Evolutionary conservation across 1,139 yeast genomes (phyloP).

Genomic region (Debaryomycetaceae sp.): DNA sequence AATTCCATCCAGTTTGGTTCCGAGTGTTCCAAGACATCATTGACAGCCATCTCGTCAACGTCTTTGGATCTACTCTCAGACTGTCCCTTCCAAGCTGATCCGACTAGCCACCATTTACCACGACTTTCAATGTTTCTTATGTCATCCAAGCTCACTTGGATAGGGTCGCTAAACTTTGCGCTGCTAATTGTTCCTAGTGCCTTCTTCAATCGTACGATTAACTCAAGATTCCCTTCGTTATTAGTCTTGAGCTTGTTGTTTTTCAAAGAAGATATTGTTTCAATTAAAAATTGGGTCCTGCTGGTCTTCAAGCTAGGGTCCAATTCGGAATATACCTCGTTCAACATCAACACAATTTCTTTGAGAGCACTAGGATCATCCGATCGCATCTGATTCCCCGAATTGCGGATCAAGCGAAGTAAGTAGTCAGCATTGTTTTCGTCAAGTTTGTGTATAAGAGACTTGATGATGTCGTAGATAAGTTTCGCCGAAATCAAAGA

Average conservation of each 20-base stretch:
- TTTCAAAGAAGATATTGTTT: slow-evolving; percentile 73
- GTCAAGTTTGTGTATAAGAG: slow-evolving; percentile 45
- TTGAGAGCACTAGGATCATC: slow-evolving; percentile 86
- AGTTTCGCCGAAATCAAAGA: slow-evolving; percentile 65
- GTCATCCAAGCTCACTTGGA: slow-evolving; percentile 77
- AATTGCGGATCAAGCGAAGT: slow-evolving; percentile 56
- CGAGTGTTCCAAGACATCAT: slow-evolving; percentile 52
- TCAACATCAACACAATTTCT: slow-evolving; percentile 60
- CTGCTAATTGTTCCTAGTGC: slow-evolving; percentile 42
- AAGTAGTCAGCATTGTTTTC: slow-evolving; percentile 73
- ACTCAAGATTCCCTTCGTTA: slow-evolving; percentile 36
- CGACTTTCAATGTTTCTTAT: slow-evolving; percentile 62
- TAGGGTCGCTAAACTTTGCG: slow-evolving; percentile 52
- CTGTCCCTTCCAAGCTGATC: slow-evolving; percentile 87
- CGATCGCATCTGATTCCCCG: slow-evolving; percentile 77
- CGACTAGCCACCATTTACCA: slow-evolving; percentile 99
- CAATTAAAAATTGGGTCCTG: slow-evolving; percentile 75
- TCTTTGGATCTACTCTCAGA: slow-evolving; percentile 15
- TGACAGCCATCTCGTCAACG: slow-evolving; percentile 24
- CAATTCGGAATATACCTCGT: slow-evolving; percentile 12
- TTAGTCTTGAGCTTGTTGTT: slow-evolving; percentile 64
- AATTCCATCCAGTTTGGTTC: slow-evolving; percentile 86
- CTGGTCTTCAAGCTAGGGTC: slow-evolving; percentile 30
- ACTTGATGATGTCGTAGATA: slow-evolving; percentile 62
- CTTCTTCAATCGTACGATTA: slow-evolving; percentile 57